Base-by-base conservation (phyloP, 1,284 basidiomycete species). In the Trametes pubescens region DNA sequence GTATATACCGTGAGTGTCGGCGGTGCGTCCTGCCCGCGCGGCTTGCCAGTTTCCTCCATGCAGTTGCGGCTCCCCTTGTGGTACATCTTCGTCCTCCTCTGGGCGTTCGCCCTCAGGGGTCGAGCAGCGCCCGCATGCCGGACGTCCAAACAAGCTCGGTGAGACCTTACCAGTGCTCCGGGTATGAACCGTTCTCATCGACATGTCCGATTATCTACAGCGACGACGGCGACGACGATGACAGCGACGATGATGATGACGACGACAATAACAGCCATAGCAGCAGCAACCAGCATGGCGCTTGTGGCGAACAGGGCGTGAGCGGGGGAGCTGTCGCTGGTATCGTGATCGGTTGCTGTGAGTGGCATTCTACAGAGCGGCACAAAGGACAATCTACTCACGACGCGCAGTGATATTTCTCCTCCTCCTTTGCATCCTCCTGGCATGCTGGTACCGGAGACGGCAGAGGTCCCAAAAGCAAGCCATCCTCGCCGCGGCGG, bases 301-400 rank as follows among this genome's bases (percentile, higher is more conserved):
- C 22, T 3, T 48, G 21, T 35, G 52, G 24, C n/a, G 37, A 59
- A 24, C 38, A 61, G 47, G 44, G 59, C 24, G 21, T 74, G 1
- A 69, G 68, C 43, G 59, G 60, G 32, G 71, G 71, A 8, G 71
- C 68, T 1, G 69, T 74, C 11, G 73, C 70, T n/a, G 74, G 74
- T 1, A 73, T 76, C 9, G 72, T 72, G 3, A 65, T 76, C 18
- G 73, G 67, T 21, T 57, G 65, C 21, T 26, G 75, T 75, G 59
- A 65, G 75, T 70, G 7, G 5, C 18, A 14, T 14, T 14, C 14
- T 24, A 22, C 13, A 18, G 14, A 43, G 10, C 18, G 14, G 29
- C 2, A 18, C 10, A 40, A 29, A 34, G 14, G 14, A 37, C 10
- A n/a, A 21, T 26, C 7, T n/a, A 22, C 54, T 65, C 37, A 61